Evolutionary conservation across 1,284 basidiomycete species (phyloP).

Genomic region (Sporisorium iseilematis-ciliati): DNA sequence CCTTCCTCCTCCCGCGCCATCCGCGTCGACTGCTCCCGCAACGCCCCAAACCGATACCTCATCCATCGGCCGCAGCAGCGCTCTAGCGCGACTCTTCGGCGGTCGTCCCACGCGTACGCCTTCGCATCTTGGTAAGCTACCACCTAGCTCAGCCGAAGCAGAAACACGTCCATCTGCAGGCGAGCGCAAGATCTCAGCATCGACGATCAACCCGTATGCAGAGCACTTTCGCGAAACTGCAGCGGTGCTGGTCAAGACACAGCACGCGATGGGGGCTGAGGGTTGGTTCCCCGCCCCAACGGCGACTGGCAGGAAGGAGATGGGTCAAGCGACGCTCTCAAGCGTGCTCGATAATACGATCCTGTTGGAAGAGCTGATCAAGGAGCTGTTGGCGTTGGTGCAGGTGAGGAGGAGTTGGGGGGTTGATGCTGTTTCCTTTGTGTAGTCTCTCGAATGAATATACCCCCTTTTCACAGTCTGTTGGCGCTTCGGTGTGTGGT

Average conservation of each 20-base stretch:
- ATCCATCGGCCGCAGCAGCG: slow-evolving; percentile 19
- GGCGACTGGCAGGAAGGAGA: slow-evolving; percentile 4
- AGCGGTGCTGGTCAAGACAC: slow-evolving; percentile 80
- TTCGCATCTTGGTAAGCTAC: slow-evolving; percentile 14
- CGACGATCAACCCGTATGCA: slow-evolving; percentile 69
- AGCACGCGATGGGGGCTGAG: slow-evolving; percentile 72
- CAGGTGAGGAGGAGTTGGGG: slow-evolving; percentile 86
- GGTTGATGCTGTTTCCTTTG: slow-evolving; percentile 75
- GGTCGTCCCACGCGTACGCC: slow-evolving; percentile 31
- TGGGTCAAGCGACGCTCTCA: slow-evolving; percentile 77
- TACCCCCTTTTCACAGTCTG: background rate
- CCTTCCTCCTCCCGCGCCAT: background rate
- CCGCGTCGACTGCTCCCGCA: background rate
- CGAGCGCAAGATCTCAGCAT: slow-evolving; percentile 31
- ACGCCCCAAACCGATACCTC: background rate
- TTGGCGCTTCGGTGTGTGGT: no score
- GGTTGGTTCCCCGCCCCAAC: slow-evolving; percentile 25
- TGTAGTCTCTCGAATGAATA: slow-evolving; percentile 8
- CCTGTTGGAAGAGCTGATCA: slow-evolving; percentile 92
- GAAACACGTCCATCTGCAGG: slow-evolving; percentile 13
- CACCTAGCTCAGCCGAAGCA: background rate
- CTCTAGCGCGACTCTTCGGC: slow-evolving; percentile 42
- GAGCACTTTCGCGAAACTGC: slow-evolving; percentile 85
- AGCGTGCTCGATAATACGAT: slow-evolving; percentile 93
- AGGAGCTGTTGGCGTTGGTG: slow-evolving; percentile 89